These are phyloP conservation scores for Stemphylium lycopersici DNA, from an alignment of 2,329 filamentous ascomycete species.

Conservation along the genomic window DNA sequence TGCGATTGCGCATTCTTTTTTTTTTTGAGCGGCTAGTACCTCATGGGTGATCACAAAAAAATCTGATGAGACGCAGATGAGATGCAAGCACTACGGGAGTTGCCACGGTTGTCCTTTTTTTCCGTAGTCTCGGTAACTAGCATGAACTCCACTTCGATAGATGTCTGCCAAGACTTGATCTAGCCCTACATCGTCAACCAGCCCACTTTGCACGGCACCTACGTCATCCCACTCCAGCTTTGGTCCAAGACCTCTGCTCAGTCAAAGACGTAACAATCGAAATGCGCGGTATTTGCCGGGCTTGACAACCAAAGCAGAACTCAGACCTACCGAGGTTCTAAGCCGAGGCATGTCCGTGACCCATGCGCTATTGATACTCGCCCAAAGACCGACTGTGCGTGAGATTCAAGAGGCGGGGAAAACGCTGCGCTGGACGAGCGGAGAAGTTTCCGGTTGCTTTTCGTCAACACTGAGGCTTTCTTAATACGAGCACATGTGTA, in stretches of 20 bases:
- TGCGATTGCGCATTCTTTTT: background rate
- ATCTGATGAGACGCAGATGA: background rate
- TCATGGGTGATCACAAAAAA: conserved; percentile 2
- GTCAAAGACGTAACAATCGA: background rate
- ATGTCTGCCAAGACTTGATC: conserved; percentile 5
- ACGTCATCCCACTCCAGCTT: conserved; percentile 1
- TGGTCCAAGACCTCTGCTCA: background rate
- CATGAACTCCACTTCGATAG: conserved; percentile 3
- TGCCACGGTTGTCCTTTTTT: background rate
- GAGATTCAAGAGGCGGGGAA: conserved; percentile 3
- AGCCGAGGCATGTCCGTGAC: conserved; percentile 3
- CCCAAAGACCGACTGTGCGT: background rate
- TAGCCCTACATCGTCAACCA: background rate
- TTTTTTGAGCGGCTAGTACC: background rate
- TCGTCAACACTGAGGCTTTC: background rate
- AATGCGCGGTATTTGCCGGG: background rate
- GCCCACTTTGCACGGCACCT: background rate
- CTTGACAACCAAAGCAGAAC: background rate
- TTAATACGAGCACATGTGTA: conserved; percentile 12
- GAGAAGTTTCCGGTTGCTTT: background rate
- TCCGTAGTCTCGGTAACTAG: conserved; percentile 5
- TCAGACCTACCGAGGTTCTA: background rate
- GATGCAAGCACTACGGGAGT: background rate
- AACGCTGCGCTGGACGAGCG: background rate
- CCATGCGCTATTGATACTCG: conserved; percentile 2